Base-by-base conservation (phyloP, 2,329 filamentous ascomycete genomes). In the Diaporthe citriasiana region DNA sequence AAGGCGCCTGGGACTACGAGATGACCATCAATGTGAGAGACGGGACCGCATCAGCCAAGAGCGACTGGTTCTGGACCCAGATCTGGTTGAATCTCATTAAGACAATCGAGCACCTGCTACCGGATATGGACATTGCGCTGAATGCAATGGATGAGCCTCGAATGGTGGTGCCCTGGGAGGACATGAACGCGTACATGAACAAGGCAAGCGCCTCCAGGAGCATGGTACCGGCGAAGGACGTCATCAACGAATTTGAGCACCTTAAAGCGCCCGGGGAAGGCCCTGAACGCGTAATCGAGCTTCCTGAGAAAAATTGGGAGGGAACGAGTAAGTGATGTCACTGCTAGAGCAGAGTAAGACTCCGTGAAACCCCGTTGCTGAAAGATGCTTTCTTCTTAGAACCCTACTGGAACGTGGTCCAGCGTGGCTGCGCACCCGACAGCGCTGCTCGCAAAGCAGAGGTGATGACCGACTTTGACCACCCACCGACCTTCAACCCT, bases 131-230 rank as follows among this genome's bases (percentile, higher is more conserved):
- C 75, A 86, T 93, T 73, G 87, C 91, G 0, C 85, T 93, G 74
- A 93, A 93, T 76, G 85, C 88, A 42, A 90, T 93, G 87, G 92
- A 93, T 77, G 91, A 93, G 79, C 91, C 91, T 51, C 85, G 91
- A 35, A 78, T 93, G 12, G 87, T 93, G 17, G 89, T 90, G 2
- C 88, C 91, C 4, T 92, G 88, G 86, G 91, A 93, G 78, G 87
- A 90, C 8, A 88, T 93, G 68, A 82, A 89, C 35, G 80, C 81
- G 0, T 86, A 88, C 72, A 85, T 93, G 82, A 80, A 83, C 59
- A 85, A 86, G 73, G 90, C 90, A 45, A 83, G 85, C 70, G 82
- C 86, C 75, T 87, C 84, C 12, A 83, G 85, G 57, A 81, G 80
- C 22, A 82, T 91, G 57, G 79, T 81, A 22, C 80, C 84, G 0